phyloP scores from a whole-genome alignment of 257 asterid species.

The Mentha longifolia region DNA sequence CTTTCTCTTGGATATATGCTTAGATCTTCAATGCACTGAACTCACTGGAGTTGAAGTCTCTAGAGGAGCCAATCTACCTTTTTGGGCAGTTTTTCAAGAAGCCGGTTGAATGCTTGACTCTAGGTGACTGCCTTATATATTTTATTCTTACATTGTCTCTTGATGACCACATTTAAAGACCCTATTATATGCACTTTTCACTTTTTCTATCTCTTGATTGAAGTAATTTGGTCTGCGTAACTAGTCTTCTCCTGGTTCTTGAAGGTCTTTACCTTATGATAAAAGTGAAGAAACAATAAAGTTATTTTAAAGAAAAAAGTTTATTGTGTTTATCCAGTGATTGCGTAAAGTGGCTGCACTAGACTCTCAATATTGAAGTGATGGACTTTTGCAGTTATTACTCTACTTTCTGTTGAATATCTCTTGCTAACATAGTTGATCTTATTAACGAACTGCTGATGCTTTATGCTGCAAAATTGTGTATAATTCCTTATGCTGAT shows the following conservation, averaged over 20 bases:
- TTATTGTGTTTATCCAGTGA: neutral
- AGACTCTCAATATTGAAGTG: neutral
- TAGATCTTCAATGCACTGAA: slow-evolving; percentile 93
- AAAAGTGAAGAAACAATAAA: neutral
- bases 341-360: neutral
- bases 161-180: neutral
- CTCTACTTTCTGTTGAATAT: neutral
- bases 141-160: neutral
- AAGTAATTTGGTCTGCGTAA: slow-evolving; percentile 5
- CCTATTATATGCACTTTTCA: neutral
- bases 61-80: slow-evolving; percentile 95
- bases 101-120: slow-evolving; percentile 93
- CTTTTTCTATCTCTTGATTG: neutral
- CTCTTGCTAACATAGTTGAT: slow-evolving; percentile 12
- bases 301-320: neutral
- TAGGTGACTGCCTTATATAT: slow-evolving; percentile 53
- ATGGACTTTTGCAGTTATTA: slow-evolving; percentile 4
- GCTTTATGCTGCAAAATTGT: slow-evolving; percentile 15
- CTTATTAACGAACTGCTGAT: neutral
- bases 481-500: slow-evolving; percentile 29
- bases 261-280: slow-evolving; percentile 8
- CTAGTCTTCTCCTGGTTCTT: slow-evolving; percentile 12
- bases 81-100: slow-evolving; percentile 89
- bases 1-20: slow-evolving; percentile 39
- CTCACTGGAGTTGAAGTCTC: slow-evolving; percentile 91